Evolutionary conservation across 1,284 basidiomycete species (phyloP).

Genomic region (Agaricales sp.): DNA sequence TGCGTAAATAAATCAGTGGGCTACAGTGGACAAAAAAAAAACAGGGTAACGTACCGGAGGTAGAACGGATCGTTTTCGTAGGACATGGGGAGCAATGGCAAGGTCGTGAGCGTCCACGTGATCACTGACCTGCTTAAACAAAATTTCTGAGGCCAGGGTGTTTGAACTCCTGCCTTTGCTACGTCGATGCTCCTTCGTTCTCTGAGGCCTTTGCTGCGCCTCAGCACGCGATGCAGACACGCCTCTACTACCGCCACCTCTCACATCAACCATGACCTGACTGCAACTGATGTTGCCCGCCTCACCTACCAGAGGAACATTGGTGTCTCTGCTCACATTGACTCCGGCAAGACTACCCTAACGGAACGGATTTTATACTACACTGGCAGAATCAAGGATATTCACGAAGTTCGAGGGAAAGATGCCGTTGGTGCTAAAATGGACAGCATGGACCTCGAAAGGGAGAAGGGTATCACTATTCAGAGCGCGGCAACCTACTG

Average conservation of each 20-base stretch:
- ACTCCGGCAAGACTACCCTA: slow-evolving; percentile 97
- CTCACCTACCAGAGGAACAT: slow-evolving; percentile 71
- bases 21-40: not conserved
- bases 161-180: not conserved
- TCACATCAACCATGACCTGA: slow-evolving; percentile 28
- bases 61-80: slow-evolving; percentile 71
- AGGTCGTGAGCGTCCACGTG: not conserved
- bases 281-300: slow-evolving; percentile 44
- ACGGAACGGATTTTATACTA: slow-evolving; percentile 98
- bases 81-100: slow-evolving; percentile 28
- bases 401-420: slow-evolving; percentile 95
- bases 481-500: slow-evolving; percentile 98
- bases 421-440: slow-evolving; percentile 98
- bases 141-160: not conserved
- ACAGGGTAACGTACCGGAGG: slow-evolving; percentile 48
- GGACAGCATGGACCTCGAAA: slow-evolving; percentile 99
- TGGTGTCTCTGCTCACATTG: slow-evolving; percentile 87
- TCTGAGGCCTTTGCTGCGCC: not conserved
- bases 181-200: not conserved
- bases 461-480: slow-evolving; percentile 99
- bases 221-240: slow-evolving; percentile 1
- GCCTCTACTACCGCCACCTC: slow-evolving; percentile 19
- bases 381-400: slow-evolving; percentile 91
- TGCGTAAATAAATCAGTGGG: slow-evolving; percentile 20
- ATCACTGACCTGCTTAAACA: not conserved